phyloP scores from a whole-genome alignment of 148 eudicot genomes.

The Camellia sinensis region DNA sequence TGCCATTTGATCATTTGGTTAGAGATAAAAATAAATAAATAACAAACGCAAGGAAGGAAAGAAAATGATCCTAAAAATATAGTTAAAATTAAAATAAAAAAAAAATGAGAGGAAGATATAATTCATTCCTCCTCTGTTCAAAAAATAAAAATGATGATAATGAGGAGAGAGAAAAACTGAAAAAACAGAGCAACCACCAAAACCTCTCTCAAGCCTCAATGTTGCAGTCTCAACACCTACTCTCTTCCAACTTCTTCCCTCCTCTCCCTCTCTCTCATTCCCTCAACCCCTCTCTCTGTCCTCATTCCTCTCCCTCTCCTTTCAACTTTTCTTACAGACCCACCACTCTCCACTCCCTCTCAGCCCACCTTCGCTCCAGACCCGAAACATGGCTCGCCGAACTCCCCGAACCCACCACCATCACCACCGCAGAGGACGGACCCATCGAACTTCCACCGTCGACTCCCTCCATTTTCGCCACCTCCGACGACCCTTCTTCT shows the following conservation, averaged over 20 bases:
- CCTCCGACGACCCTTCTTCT: slow-evolving; percentile 60
- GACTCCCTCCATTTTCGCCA: slow-evolving; percentile 56
- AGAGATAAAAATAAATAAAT: too few species aligned
- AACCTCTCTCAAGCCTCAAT: slow-evolving; percentile 30
- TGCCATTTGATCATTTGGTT: background rate
- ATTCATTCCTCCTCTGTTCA: too few species aligned
- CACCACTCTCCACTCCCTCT: slow-evolving; percentile 24
- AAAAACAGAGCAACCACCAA: background rate
- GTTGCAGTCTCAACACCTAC: slow-evolving; percentile 42
- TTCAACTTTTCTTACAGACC: slow-evolving; percentile 20
- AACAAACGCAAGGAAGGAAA: too few species aligned
- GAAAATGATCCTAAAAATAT: too few species aligned
- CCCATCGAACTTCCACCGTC: slow-evolving; percentile 73
- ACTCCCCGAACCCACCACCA: slow-evolving; percentile 22
- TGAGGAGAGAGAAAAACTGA: background rate
- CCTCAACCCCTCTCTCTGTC: slow-evolving; percentile 15
- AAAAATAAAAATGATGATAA: background rate
- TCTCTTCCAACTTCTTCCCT: slow-evolving; percentile 22
- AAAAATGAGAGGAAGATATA: too few species aligned
- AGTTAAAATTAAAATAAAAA: too few species aligned
- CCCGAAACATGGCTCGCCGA: slow-evolving; percentile 38
- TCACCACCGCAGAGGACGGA: slow-evolving; percentile 38
- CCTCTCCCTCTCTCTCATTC: slow-evolving; percentile 21
- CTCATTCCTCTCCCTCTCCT: slow-evolving; percentile 3
- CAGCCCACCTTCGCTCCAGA: slow-evolving; percentile 28